Percentiles rank a stretch among this genome's conserved stretches.
Evolutionary conservation across 805 yeast species (phyloP).

Genomic region (Gaillardinia entomophila): DNA sequence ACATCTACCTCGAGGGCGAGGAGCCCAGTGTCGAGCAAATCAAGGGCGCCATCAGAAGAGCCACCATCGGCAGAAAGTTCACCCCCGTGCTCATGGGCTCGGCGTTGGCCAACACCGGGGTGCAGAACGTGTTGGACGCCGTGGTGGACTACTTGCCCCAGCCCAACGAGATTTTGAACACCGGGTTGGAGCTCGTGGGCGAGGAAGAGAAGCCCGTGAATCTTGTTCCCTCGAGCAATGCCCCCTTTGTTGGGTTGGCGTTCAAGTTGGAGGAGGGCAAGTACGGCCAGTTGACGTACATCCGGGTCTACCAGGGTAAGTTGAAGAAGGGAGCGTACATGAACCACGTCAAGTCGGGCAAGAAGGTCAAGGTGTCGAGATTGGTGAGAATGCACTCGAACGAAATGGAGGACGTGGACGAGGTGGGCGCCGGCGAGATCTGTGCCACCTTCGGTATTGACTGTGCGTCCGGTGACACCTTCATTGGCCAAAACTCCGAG

Average conservation of each 20-base stretch:
- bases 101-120: slow-evolving; percentile 93
- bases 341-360: slow-evolving; percentile 85
- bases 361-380: slow-evolving; percentile 87
- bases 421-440: slow-evolving; percentile 95
- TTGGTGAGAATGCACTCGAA: slow-evolving; percentile 98
- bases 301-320: slow-evolving; percentile 95
- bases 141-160: slow-evolving; percentile 94
- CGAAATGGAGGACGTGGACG: slow-evolving; percentile 97
- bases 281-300: slow-evolving; percentile 94
- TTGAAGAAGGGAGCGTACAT: slow-evolving; percentile 86
- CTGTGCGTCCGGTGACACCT: slow-evolving; percentile 98
- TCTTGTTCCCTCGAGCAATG: slow-evolving; percentile 62
- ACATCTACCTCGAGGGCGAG: slow-evolving; percentile 81
- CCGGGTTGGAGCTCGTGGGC: slow-evolving; percentile 71
- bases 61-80: slow-evolving; percentile 92
- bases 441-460: slow-evolving; percentile 99
- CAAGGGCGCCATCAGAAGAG: slow-evolving; percentile 82
- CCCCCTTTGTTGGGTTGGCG: slow-evolving; percentile 95
- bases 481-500: slow-evolving; percentile 67
- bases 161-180: slow-evolving; percentile 89
- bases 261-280: slow-evolving; percentile 98
- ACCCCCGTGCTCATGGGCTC: slow-evolving; percentile 99
- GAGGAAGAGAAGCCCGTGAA: slow-evolving; percentile 52
- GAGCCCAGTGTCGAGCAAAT: slow-evolving; percentile 84
- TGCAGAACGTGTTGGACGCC: slow-evolving; percentile 93